Percentiles rank a stretch among this genome's conserved stretches.
These are phyloP conservation scores for Moesziomyces sp. DNA, from an alignment of 1,284 basidiomycete species.

Conservation along the genomic window DNA sequence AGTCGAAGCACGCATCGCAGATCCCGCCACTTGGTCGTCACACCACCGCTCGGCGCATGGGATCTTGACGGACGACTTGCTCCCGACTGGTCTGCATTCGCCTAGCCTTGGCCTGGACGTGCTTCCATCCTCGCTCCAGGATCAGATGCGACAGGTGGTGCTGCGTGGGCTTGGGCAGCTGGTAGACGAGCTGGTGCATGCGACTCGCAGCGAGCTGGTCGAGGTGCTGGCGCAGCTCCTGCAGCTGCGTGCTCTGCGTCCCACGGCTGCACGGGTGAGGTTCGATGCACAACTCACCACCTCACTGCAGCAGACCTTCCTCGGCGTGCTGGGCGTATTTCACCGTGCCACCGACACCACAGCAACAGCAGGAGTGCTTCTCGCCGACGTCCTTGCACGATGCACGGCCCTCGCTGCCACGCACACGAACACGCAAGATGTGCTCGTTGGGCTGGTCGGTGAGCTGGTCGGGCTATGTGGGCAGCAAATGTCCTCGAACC, in stretches of 20 bases:
- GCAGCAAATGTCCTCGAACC: conserved; percentile 37
- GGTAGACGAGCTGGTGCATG: conserved; percentile 1
- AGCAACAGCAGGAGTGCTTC: conserved; percentile 1
- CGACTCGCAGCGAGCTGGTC: conserved; percentile 5
- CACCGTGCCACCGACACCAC: not conserved
- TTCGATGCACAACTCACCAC: conserved; percentile 11
- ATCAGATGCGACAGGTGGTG: conserved; percentile 11
- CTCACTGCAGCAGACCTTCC: conserved; percentile 6
- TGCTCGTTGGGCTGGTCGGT: conserved; percentile 10
- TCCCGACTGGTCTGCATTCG: conserved; percentile 13
- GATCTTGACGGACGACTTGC: conserved; percentile 20
- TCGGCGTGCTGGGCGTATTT: conserved; percentile 15
- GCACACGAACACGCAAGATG: not conserved
- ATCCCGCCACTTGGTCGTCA: conserved; percentile 13
- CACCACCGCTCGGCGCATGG: not conserved
- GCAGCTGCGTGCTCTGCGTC: conserved; percentile 4
- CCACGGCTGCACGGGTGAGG: not conserved
- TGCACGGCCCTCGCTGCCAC: too few relatives aligned
- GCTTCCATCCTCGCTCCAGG: conserved; percentile 8
- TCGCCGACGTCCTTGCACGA: conserved; percentile 6
- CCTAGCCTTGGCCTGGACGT: conserved; percentile 7
- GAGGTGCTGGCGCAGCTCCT: conserved; percentile 12
- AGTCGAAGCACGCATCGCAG: conserved; percentile 11
- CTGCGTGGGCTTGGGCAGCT: conserved; percentile 11
- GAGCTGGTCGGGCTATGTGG: conserved; percentile 44